These are phyloP conservation scores for Russula abietina DNA, from an alignment of 768 basidiomycete species.

Conservation along the genomic window DNA sequence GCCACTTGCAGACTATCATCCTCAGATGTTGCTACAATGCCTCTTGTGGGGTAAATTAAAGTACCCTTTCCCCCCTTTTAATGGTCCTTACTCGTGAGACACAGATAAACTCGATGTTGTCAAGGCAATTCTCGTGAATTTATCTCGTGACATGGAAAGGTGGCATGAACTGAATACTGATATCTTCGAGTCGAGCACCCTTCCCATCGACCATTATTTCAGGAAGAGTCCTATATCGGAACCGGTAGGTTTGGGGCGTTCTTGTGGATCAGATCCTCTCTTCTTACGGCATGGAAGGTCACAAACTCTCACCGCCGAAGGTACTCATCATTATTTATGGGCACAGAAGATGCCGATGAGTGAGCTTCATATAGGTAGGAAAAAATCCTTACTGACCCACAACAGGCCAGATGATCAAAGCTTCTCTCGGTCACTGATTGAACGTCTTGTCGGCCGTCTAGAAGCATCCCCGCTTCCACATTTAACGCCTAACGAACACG, in stretches of 20 bases:
- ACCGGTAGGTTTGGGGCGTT: conserved; percentile 11
- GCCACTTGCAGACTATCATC: conserved; percentile 86
- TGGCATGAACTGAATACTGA: conserved; percentile 25
- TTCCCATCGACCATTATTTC: conserved; percentile 56
- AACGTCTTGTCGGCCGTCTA: conserved; percentile 55
- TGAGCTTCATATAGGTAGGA: conserved; percentile 30
- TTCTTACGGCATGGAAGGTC: conserved; percentile 13
- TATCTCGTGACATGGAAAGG: conserved; percentile 44
- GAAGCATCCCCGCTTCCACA: conserved; percentile 61
- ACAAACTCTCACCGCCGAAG: conserved; percentile 31
- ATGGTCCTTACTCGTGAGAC: not conserved
- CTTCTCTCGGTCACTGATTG: conserved; percentile 58
- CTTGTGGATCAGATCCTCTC: not conserved
- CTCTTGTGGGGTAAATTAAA: conserved; percentile 74
- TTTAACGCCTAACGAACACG: conserved; percentile 73
- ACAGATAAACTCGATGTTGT: conserved; percentile 81
- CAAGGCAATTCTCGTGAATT: conserved; percentile 68
- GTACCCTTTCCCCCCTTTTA: not conserved
- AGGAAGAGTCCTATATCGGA: conserved; percentile 33
- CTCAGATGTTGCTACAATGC: conserved; percentile 88
- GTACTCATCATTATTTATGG: conserved; percentile 52
- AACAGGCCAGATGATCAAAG: conserved; percentile 42
- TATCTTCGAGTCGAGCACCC: conserved; percentile 37
- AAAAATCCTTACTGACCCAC: conserved; percentile 2
- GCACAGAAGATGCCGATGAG: conserved; percentile 40